These are phyloP conservation scores for Saccharomyces hybrid DNA, from an alignment of 1,139 yeast genomes.

Conservation along the genomic window DNA sequence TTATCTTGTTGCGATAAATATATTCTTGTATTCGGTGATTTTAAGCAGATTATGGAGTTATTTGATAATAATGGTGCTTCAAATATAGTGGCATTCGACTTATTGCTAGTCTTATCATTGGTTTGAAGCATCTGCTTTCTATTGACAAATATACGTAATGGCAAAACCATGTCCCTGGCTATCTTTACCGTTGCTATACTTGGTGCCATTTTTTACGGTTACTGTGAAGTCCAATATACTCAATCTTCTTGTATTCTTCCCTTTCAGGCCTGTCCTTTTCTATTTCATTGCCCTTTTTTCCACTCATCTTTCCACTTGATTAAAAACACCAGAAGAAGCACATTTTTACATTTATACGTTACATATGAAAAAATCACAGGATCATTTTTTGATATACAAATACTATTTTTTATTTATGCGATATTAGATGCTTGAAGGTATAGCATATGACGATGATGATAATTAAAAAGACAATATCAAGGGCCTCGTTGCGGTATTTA, in stretches of 20 bases:
- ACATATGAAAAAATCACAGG: not conserved
- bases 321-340: not conserved
- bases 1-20: constrained; percentile 28
- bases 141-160: constrained; percentile 27
- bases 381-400: not conserved
- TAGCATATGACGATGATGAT: constrained; percentile 3
- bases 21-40: constrained; percentile 24
- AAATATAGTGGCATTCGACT: constrained; percentile 13
- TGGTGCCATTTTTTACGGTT: constrained; percentile 10
- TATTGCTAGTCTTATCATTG: constrained; percentile 7
- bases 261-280: too few species aligned
- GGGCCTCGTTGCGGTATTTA: constrained; percentile 18
- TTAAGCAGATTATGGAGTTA: constrained; percentile 28
- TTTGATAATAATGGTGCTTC: constrained; percentile 30
- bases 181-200: constrained; percentile 24
- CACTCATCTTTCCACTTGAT: constrained; percentile 9
- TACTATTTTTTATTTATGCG: not conserved
- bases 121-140: constrained; percentile 23
- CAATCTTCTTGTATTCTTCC: not conserved
- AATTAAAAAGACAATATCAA: constrained; percentile 15
- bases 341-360: not conserved
- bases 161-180: constrained; percentile 18
- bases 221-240: not conserved
- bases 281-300: constrained; percentile 2
- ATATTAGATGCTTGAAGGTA: constrained; percentile 7